Evolutionary conservation across 2,329 filamentous ascomycete genomes (phyloP).

Genomic region (Ophiostoma perfectum): DNA sequence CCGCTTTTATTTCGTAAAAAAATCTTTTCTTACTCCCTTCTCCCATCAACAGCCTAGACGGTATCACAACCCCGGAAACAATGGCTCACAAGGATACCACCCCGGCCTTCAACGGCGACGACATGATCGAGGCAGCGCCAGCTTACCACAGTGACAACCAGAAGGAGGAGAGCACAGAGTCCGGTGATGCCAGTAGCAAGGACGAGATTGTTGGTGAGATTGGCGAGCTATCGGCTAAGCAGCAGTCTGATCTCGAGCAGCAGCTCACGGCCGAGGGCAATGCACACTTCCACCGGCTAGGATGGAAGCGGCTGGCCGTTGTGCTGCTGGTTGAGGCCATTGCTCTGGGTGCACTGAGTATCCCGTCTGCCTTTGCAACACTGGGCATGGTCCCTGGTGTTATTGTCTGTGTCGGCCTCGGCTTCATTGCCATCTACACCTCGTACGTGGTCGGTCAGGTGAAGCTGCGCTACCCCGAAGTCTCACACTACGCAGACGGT

Average conservation of each 20-base stretch:
- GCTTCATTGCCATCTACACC: slow-evolving; percentile 14
- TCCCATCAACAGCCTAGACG: not conserved
- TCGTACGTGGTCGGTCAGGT: slow-evolving; percentile 13
- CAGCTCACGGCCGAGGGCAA: slow-evolving; percentile 11
- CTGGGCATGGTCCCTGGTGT: slow-evolving; percentile 13
- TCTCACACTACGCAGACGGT: slow-evolving; percentile 8
- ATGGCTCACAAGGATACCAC: not conserved
- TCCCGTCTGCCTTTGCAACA: slow-evolving; percentile 10
- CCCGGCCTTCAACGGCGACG: not conserved
- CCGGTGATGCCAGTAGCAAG: not conserved
- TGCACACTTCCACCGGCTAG: slow-evolving; percentile 8
- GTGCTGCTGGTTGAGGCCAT: slow-evolving; percentile 12
- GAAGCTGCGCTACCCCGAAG: slow-evolving; percentile 9
- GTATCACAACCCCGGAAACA: not conserved
- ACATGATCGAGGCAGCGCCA: slow-evolving; percentile 2
- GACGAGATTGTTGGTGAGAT: slow-evolving; percentile 12
- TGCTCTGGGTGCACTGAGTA: slow-evolving; percentile 12
- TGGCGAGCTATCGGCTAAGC: not conserved
- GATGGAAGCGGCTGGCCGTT: slow-evolving; percentile 8
- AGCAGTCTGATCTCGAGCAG: slow-evolving; percentile 11
- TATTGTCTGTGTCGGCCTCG: not conserved
- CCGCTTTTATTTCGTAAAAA: not conserved
- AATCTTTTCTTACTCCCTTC: not conserved
- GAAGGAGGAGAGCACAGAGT: slow-evolving; percentile 3
- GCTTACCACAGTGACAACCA: not conserved